Evolutionary conservation across 805 yeast species (phyloP), one percentile per base, ranked within the genome.

Genomic region (Saccharomycopsis capsularis): DNA sequence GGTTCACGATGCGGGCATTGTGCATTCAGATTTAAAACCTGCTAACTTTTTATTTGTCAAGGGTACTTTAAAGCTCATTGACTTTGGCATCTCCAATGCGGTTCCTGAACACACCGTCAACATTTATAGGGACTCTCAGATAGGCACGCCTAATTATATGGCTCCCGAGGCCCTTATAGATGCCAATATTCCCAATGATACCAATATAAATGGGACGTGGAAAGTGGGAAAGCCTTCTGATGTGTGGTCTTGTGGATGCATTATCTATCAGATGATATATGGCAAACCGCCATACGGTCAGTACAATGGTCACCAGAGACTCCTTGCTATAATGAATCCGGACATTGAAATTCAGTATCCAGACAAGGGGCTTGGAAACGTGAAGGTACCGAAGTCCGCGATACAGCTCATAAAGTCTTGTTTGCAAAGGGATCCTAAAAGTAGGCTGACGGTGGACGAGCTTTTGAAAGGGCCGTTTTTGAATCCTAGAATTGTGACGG

Each of bases 201-300:
- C 56, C 22, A 56, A 54, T 15, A 58, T 56, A 29, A 59, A 57
- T 4, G 60, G 58, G 29, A 65, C 66, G 24, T 72, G 78, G 91
- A 85, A 79, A 63, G 95, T 90, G 9, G 97, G 98, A 1, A 83
- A 82, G 59, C 96, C 98, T 0, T 85, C 97, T 1, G 99, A 93
- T 67, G 81, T 93, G n/a, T 93, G 99, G 99, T 90, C 98, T 18
- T 86, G 96, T 68, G 99, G 99, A 0, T 89, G 98, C 63, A 93
- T 93, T 2, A 71, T 93, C 1, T 91, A 90, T 64, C 98, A 93
- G 64, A 88, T 93, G 96, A 76, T 90, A 4, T 93, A 93, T 60
- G 96, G 96, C 0, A 75, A 75, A 53, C 91, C 97, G 1, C 99
- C 99, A 1, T 90, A 87, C 68, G 95, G 88, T 0, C 71, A 73